Evolutionary conservation across 108 stramenopile species (phyloP), one percentile per base, ranked within the genome.

Genomic region (Cyclotella atomus): DNA sequence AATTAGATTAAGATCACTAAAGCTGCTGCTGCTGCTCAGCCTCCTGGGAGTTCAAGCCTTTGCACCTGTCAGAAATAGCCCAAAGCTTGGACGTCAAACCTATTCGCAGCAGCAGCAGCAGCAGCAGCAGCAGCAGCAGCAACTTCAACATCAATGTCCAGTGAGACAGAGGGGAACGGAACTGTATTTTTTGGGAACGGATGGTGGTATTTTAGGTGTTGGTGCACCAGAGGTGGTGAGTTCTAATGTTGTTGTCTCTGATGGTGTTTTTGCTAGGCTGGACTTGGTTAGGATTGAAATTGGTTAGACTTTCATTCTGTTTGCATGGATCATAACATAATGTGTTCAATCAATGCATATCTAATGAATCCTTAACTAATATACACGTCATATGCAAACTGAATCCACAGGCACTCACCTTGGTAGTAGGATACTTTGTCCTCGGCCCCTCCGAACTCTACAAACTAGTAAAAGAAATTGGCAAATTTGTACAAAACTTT

Each of bases 351-450:
- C n/a, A n/a, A n/a, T n/a, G n/a, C n/a, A n/a, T n/a, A n/a, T n/a
- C n/a, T n/a, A n/a, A n/a, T n/a, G n/a, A n/a, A 41, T 41, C 38
- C 9, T 41, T 41, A 41, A 41, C 38, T 41, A 7, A 41, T 41
- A 41, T 12, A 12, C 47, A 49, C 9, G n/a, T 49, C 38, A 41
- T 41, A 41, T 41, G 38, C 38, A 9, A 12, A 12, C 38, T 41
- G n/a, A n/a, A 41, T 21, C 17, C 6, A 52, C 17, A 70, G 68
- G 85, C 85, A 57, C 83, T 88, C 0, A 93, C 88, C 32, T 53
- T 94, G 12, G 73, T 96, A 35, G 90, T 96, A 5, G 95, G 95
- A 14, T 96, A 96, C 81, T 94, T 96, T 60, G 83, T 96, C 25
- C 77, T 96, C 44, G 95, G 95, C 35, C 92, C 92, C 28, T 80